Evolutionary conservation across 441 rosid species (phyloP), one percentile per base, ranked within the genome.

Genomic region (Erodium trifolium): DNA sequence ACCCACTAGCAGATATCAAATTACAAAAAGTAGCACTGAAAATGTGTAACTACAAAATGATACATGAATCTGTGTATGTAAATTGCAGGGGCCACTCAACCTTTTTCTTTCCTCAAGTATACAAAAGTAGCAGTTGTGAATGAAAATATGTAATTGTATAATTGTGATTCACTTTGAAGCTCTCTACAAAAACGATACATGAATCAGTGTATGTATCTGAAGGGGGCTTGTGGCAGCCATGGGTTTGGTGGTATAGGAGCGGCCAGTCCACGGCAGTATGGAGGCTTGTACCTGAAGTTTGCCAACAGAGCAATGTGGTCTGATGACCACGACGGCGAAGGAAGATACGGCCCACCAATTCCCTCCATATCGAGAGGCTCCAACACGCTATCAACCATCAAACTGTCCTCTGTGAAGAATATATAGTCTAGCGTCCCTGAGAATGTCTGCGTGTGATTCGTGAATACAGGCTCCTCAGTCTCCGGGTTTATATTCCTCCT

Each of bases 371-470:
- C 63, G 14, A 57, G 63, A 57, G 23, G 63, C 27, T 57, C 63
- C 63, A 57, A 18, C 63, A 57, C 63, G 6, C 27, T 57, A 6
- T 57, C 63, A 17, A 57, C 63, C 63, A 5, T 17, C 63, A 57
- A 17, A 57, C 63, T 57, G 23, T 57, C 63, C 23, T 57, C 63
- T 57, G 63, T 57, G 23, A 57, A 57, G 63, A 57, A 57, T 57
- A 57, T 57, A 57, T 57, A 57, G 63, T 57, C 63, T 57, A 57
- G 23, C 9, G 63, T 57, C 17, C 63, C 63, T 17, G 63, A 17
- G 29, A 57, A 57, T 17, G 11, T 8, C 29, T 19, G 63, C 7
- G 5, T 57, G 63, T 57, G 63, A 19, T 57, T 57, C 27, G 63
- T 57, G 63, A 57, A 57, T 57, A 57, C 63, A 0, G 63, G 63